Conservation (phyloP, 2,329 filamentous ascomycete genomes). For the Phialocephala sp. region DNA sequence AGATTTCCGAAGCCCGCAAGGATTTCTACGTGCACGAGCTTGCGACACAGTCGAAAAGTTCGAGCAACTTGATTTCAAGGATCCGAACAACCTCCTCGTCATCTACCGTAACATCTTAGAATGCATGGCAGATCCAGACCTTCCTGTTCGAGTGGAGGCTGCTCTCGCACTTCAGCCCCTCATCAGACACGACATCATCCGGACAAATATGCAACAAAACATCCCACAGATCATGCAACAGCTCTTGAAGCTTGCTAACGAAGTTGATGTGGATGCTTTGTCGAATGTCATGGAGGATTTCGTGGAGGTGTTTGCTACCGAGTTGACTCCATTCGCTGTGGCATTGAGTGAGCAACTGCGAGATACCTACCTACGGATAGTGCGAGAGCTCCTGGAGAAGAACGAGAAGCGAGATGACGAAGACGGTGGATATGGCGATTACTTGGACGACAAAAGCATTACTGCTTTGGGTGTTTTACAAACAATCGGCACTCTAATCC, state of each 20-base stretch:
- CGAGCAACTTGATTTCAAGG: constrained; percentile 95
- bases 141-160: constrained; percentile 93
- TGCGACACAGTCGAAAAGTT: constrained; percentile 99
- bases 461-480: constrained; percentile 95
- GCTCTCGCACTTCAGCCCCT: constrained; percentile 93
- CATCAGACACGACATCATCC: constrained; percentile 93
- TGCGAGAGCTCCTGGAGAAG: constrained; percentile 88
- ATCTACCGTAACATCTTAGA: constrained; percentile 98
- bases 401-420: constrained; percentile 75
- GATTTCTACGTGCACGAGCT: constrained; percentile 90
- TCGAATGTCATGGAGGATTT: constrained; percentile 99
- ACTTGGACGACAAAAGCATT: constrained; percentile 97
- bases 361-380: constrained; percentile 94
- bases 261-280: constrained; percentile 95
- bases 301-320: constrained; percentile 96
- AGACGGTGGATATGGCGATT: constrained; percentile 81
- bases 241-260: constrained; percentile 93
- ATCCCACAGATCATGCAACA: constrained; percentile 99
- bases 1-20: constrained; percentile 91
- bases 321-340: constrained; percentile 95
- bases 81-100: constrained; percentile 90
- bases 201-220: constrained; percentile 93
- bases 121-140: constrained; percentile 92
- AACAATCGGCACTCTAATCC: constrained; percentile 95
- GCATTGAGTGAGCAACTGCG: constrained; percentile 94